phyloP scores from a whole-genome alignment of 129 eudicot species.

The Artemisia annua region DNA sequence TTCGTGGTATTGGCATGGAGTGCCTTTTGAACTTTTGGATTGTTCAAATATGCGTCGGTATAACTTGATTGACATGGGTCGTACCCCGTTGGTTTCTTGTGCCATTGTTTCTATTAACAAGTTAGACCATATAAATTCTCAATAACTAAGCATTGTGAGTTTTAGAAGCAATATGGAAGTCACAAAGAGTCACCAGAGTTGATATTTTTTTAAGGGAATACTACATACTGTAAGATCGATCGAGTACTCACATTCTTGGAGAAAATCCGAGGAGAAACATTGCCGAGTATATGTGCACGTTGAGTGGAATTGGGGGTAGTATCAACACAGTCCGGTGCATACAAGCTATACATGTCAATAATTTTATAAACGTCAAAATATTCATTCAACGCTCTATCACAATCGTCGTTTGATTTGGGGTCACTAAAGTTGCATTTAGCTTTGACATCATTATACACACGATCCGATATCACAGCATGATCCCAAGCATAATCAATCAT shows the following conservation, averaged over 20 bases:
- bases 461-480: constrained; percentile 86
- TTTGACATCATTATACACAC: constrained; percentile 40
- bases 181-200: neutral
- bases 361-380: constrained; percentile 58
- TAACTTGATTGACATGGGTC: constrained; percentile 69
- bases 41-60: constrained; percentile 58
- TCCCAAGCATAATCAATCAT: constrained; percentile 84
- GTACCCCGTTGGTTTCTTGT: constrained; percentile 60
- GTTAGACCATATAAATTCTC: neutral
- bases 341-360: constrained; percentile 90
- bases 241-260: constrained; percentile 49
- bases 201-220: neutral
- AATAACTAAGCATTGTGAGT: neutral
- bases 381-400: constrained; percentile 39
- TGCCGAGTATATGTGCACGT: constrained; percentile 30
- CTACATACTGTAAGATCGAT: neutral
- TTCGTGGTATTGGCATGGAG: constrained; percentile 88
- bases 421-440: constrained; percentile 54
- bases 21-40: constrained; percentile 74
- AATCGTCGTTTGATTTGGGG: constrained; percentile 13
- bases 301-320: constrained; percentile 31
- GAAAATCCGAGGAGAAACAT: constrained; percentile 46
- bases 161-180: neutral
- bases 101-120: constrained; percentile 50
- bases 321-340: constrained; percentile 56